Evolutionary conservation across 306 rosid genomes (phyloP), one percentile per base, ranked within the genome.

Genomic region (Clitoria ternatea): DNA sequence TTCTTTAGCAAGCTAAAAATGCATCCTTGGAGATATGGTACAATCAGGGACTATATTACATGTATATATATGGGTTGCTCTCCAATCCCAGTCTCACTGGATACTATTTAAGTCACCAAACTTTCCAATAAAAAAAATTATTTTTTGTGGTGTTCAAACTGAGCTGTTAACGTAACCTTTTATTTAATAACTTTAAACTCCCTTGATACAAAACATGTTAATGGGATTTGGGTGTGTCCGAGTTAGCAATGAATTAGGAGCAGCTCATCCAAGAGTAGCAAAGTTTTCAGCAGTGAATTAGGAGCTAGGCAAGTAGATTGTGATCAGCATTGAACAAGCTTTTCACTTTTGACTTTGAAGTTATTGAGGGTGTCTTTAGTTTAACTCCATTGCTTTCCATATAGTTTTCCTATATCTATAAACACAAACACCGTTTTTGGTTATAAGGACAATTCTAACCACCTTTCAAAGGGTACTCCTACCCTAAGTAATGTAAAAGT

Each of bases 231-330:
- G 42, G 22, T 40, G 36, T 30, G 83, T 85, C 48, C 43, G 91
- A 60, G 85, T 87, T 1, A 80, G 89, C 4, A 90, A 90, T 47
- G 93, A 90, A 56, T 75, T 90, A 55, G 96, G 90, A 1, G 90
- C 82, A 43, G 87, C 75, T 49, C 88, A 85, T 70, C 89, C 96
- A 52, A 85, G 89, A 81, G 53, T 84, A 20, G 92, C 92, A 6
- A 85, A 69, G 50, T 83, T 87, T 61, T 87, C 92, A 3, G 18
- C 87, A 45, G 92, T 80, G 59, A 65, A 54, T 65, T n/a, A n/a
- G n/a, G n/a, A n/a, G n/a, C n/a, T n/a, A n/a, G n/a, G n/a, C n/a
- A n/a, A n/a, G n/a, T n/a, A n/a, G n/a, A n/a, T n/a, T n/a, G n/a
- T n/a, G n/a, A 66, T 66, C 22, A 29, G 67, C 48, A 12, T 43